These are phyloP conservation scores for Flaveria bidentis DNA, from an alignment of 129 eudicot species.

Conservation along the genomic window DNA sequence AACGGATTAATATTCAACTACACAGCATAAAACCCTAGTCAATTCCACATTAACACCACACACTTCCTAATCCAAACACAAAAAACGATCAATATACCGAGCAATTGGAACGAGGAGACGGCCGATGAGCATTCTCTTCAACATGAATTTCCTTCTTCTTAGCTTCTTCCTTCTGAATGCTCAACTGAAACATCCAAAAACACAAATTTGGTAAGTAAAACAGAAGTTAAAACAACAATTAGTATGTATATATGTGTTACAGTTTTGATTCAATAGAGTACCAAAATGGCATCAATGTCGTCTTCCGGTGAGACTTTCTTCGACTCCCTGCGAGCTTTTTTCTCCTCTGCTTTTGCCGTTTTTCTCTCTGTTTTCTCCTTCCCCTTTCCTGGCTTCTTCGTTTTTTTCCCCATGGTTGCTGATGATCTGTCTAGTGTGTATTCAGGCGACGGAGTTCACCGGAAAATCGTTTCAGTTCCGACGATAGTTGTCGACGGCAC, in stretches of 20 bases:
- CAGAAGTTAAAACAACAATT: not conserved
- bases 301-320: conserved; percentile 92
- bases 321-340: conserved; percentile 79
- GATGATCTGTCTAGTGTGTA: not conserved
- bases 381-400: conserved; percentile 94
- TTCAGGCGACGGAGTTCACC: conserved; percentile 6
- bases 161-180: conserved; percentile 94
- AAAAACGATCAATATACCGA: conserved; percentile 51
- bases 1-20: conserved; percentile 85
- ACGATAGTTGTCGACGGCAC: conserved; percentile 22
- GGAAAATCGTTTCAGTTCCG: conserved; percentile 17
- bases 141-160: conserved; percentile 88
- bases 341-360: conserved; percentile 88
- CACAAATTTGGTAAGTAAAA: conserved; percentile 6
- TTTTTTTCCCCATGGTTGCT: conserved; percentile 80
- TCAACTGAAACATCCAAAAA: conserved; percentile 48
- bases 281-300: conserved; percentile 97
- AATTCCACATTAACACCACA: conserved; percentile 15
- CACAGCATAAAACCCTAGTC: conserved; percentile 26
- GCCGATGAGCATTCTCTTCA: conserved; percentile 79
- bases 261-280: conserved; percentile 21
- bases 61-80: not conserved
- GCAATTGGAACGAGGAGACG: conserved; percentile 94
- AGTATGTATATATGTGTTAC: not conserved
- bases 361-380: conserved; percentile 93